Conservation (phyloP, 495 filamentous ascomycete species). For the Aspergillus sparsus region DNA sequence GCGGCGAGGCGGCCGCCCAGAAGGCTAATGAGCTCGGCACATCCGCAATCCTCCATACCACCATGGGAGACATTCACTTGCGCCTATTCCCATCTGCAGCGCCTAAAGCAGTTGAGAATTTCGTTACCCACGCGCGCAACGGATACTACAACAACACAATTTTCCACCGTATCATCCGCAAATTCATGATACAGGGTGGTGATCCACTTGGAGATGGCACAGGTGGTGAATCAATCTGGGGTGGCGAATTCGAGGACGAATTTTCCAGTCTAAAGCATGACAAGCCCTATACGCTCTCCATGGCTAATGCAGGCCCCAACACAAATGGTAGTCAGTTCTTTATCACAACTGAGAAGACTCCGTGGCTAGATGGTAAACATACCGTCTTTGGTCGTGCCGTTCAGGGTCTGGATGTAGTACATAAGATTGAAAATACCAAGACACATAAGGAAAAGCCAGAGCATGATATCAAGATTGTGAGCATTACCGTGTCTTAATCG, state of each 20-base stretch:
- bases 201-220: conserved; percentile 95
- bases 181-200: conserved; percentile 96
- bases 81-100: conserved; percentile 91
- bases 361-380: conserved; percentile 95
- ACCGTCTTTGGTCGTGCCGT: conserved; percentile 92
- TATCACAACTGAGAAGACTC: conserved; percentile 94
- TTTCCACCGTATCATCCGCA: conserved; percentile 95
- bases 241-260: conserved; percentile 91
- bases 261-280: conserved; percentile 90
- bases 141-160: conserved; percentile 97
- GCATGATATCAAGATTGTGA: conserved; percentile 96
- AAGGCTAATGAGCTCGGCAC: conserved; percentile 72
- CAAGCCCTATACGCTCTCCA: conserved; percentile 92
- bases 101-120: conserved; percentile 97
- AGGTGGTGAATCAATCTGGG: conserved; percentile 97
- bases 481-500: conserved; percentile 55
- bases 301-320: conserved; percentile 94
- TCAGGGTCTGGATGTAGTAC: conserved; percentile 90
- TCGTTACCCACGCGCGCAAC: conserved; percentile 82
- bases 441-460: conserved; percentile 96
- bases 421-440: conserved; percentile 90
- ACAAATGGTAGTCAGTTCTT: conserved; percentile 90
- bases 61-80: conserved; percentile 91
- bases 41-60: conserved; percentile 86
- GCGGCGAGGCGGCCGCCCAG: conserved; percentile 47